Evolutionary conservation across 768 basidiomycete species (phyloP), one percentile per base, ranked within the genome.

Genomic region (Pisolithus tinctorius): DNA sequence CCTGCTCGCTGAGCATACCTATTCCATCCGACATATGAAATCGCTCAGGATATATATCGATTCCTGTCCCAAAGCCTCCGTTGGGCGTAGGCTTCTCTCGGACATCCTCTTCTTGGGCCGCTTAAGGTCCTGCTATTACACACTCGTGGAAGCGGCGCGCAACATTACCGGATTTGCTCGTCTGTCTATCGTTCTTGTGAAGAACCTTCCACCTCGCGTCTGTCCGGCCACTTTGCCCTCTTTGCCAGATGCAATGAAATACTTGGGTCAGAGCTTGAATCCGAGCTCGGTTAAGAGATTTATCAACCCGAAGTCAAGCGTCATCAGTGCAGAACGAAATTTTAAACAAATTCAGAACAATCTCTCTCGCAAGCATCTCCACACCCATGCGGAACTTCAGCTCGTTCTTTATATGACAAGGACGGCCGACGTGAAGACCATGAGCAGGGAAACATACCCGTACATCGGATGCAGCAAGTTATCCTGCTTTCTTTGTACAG

Each of bases 401-500:
- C 38, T 49, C 29, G 20, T 49, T 16, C 48, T 49, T 27, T 26
- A 49, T 17, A 9, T 49, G 11, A 40, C 40, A 29, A 40, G 30
- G 25, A 30, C 39, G 5, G 31, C 10, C 16, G 29, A 23, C 6
- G 16, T 40, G 3, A n/a, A 25, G 6, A 29, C 17, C 40, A 20
- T 40, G 26, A 30, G 14, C 13, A 29, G 37, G 14, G 48, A 49
- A 23, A 41, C 42, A 14, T 49, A 29, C 17, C 48, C 48, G 16
- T 49, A 49, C 40, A 40, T 49, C n/a, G 48, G 48, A 31, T 49
- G 48, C 26, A 49, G 48, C 40, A 49, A 49, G 27, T 31, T 49
- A n/a, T 41, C 38, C n/a, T 49, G 48, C 25, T 49, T 49, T 40
- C 48, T 49, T 4, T 49, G 48, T 29, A 20, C 38, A 27, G 23